Conservation (phyloP, 257 asterid species). For the Fraxinus americana region DNA sequence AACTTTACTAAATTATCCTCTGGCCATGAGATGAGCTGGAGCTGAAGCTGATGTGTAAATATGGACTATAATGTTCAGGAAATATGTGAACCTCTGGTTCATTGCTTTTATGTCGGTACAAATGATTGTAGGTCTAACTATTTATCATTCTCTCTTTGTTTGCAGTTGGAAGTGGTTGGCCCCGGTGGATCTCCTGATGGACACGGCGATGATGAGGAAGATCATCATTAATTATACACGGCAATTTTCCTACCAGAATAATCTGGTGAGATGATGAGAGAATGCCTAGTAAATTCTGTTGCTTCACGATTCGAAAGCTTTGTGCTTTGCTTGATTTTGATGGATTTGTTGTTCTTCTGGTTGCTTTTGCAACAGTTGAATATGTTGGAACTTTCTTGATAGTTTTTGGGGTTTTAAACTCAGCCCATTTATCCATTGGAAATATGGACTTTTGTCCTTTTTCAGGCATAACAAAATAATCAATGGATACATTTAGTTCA, state of each 20-base stretch:
- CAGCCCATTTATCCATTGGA: slow-evolving; percentile 34
- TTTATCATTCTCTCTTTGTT: neutral
- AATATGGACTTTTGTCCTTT: slow-evolving; percentile 33
- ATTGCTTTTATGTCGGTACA: neutral
- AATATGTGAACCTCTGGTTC: neutral
- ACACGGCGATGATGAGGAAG: slow-evolving; percentile 51
- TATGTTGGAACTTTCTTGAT: slow-evolving; percentile 27
- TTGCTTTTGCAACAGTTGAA: slow-evolving; percentile 44
- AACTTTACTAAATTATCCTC: neutral
- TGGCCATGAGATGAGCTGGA: neutral
- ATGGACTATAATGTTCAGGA: neutral
- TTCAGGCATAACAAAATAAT: slow-evolving; percentile 45
- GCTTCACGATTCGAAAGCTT: slow-evolving; percentile 41
- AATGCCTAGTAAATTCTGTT: slow-evolving; percentile 35
- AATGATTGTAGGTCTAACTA: neutral
- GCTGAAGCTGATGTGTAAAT: neutral
- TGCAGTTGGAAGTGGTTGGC: slow-evolving; percentile 88
- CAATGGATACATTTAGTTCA: slow-evolving; percentile 29
- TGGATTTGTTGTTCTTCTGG: slow-evolving; percentile 31
- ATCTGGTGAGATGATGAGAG: slow-evolving; percentile 48
- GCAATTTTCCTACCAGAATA: slow-evolving; percentile 47
- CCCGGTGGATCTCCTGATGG: slow-evolving; percentile 91
- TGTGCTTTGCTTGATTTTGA: slow-evolving; percentile 30
- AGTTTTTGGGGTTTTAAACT: slow-evolving; percentile 24
- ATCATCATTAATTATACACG: slow-evolving; percentile 49